Evolutionary conservation across 2,329 filamentous ascomycete genomes (phyloP).

Genomic region (Microsporum canis): DNA sequence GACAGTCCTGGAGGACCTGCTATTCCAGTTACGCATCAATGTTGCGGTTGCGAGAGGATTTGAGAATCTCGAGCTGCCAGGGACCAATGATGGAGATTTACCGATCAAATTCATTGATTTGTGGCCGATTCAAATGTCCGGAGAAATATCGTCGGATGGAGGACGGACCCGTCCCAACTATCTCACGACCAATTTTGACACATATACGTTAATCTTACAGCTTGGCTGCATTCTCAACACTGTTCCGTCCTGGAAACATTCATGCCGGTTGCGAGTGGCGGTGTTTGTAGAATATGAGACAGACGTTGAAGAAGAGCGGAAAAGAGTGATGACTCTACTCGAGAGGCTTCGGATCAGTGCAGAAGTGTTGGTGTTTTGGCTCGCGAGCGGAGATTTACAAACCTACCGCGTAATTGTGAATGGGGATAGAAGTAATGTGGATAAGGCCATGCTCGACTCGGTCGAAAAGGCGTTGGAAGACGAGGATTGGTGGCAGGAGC

Average conservation of each 20-base stretch:
- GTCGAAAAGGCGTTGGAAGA: conserved; percentile 57
- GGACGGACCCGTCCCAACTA: conserved; percentile 51
- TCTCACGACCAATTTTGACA: conserved; percentile 82
- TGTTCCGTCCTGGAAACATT: conserved; percentile 66
- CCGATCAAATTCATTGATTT: conserved; percentile 72
- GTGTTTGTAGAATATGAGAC: conserved; percentile 85
- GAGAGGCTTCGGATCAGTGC: conserved; percentile 75
- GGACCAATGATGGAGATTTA: conserved; percentile 42
- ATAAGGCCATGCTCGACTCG: conserved; percentile 45
- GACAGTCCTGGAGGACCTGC: conserved; percentile 69
- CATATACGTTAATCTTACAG: conserved; percentile 77
- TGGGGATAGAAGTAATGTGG: conserved; percentile 43
- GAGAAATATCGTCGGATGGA: conserved; percentile 58
- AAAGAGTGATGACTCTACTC: conserved; percentile 59
- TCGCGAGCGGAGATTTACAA: conserved; percentile 59
- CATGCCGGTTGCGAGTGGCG: conserved; percentile 61
- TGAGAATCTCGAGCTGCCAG: conserved; percentile 60
- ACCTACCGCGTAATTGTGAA: conserved; percentile 73
- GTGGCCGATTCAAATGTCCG: conserved; percentile 91
- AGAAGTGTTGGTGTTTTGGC: conserved; percentile 67
- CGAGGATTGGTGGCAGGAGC: conserved; percentile 74
- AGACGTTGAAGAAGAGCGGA: conserved; percentile 68
- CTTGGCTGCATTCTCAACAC: conserved; percentile 75
- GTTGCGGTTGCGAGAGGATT: conserved; percentile 78
- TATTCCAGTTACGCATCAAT: conserved; percentile 67